Conservation (phyloP, 177 flowering plant genomes). For the Vitis hybrid region DNA sequence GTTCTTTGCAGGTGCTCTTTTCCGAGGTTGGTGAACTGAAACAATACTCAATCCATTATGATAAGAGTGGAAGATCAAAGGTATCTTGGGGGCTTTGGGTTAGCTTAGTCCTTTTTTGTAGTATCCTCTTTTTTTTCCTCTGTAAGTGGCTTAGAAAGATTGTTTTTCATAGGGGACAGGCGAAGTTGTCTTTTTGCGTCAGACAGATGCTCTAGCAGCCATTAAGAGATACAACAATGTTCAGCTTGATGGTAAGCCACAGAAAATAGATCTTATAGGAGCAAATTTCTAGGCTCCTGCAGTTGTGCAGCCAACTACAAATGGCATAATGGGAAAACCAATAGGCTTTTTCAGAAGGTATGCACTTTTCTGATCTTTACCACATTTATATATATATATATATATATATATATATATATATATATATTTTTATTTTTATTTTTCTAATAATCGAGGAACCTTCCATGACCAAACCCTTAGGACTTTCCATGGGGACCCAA, state of each 20-base stretch:
- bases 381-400: not conserved
- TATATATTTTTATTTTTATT: no score
- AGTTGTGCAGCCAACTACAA: slow-evolving; percentile 16
- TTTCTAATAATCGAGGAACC: no score
- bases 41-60: slow-evolving; percentile 50
- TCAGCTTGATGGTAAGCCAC: slow-evolving; percentile 68
- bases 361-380: not conserved
- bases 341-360: slow-evolving; percentile 25
- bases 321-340: slow-evolving; percentile 23
- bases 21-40: slow-evolving; percentile 62
- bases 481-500: no score
- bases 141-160: slow-evolving; percentile 6
- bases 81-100: slow-evolving; percentile 21
- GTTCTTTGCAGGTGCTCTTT: slow-evolving; percentile 49
- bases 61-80: slow-evolving; percentile 71
- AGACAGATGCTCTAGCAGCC: slow-evolving; percentile 55
- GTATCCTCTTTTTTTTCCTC: not conserved
- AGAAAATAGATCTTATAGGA: slow-evolving; percentile 61
- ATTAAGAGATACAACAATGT: slow-evolving; percentile 50
- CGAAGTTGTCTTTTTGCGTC: slow-evolving; percentile 37
- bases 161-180: slow-evolving; percentile 30
- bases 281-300: slow-evolving; percentile 29
- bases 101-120: not conserved
- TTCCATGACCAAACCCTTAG: no score
- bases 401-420: no score